These are phyloP conservation scores for Yamadazyma diospyri DNA, from an alignment of 1,139 yeast genomes.

Conservation along the genomic window DNA sequence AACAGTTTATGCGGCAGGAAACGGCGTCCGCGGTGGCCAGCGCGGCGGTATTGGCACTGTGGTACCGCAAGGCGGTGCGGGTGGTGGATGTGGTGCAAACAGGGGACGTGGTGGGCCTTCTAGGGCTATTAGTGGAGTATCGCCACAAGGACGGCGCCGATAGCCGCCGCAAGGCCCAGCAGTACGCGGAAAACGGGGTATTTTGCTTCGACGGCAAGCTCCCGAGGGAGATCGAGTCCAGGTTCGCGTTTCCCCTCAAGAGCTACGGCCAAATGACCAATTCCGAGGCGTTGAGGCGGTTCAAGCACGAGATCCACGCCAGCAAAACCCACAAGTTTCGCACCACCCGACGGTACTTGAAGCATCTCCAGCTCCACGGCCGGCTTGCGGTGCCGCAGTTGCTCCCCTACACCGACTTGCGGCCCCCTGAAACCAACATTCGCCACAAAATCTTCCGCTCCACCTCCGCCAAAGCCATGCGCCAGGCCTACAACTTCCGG, in stretches of 20 bases:
- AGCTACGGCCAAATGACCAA: constrained; percentile 7
- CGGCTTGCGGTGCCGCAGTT: constrained; percentile 32
- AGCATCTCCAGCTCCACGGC: constrained; percentile 23
- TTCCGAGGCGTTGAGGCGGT: constrained; percentile 11
- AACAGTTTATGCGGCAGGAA: constrained; percentile 16
- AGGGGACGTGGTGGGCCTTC: background rate
- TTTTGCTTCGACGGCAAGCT: constrained; percentile 11
- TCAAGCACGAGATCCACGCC: constrained; percentile 10
- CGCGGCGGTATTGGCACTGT: background rate
- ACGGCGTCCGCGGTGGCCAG: constrained; percentile 4
- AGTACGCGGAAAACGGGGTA: constrained; percentile 3
- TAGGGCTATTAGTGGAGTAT: background rate
- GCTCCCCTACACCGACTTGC: constrained; percentile 26
- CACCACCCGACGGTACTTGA: constrained; percentile 26
- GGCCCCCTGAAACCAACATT: constrained; percentile 8
- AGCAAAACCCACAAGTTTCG: constrained; percentile 11
- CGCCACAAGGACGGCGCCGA: constrained; percentile 2
- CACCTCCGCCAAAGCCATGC: constrained; percentile 16
- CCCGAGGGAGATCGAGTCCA: constrained; percentile 6
- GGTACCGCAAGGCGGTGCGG: constrained; percentile 2
- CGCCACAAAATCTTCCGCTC: constrained; percentile 12
- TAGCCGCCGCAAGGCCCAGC: constrained; percentile 1
- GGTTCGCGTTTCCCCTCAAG: constrained; percentile 13
- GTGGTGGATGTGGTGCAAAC: background rate
- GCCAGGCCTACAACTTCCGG: constrained; percentile 30